Evolutionary conservation across 306 rosid species (phyloP).

Genomic region (Astragalus glycyphyllos): DNA sequence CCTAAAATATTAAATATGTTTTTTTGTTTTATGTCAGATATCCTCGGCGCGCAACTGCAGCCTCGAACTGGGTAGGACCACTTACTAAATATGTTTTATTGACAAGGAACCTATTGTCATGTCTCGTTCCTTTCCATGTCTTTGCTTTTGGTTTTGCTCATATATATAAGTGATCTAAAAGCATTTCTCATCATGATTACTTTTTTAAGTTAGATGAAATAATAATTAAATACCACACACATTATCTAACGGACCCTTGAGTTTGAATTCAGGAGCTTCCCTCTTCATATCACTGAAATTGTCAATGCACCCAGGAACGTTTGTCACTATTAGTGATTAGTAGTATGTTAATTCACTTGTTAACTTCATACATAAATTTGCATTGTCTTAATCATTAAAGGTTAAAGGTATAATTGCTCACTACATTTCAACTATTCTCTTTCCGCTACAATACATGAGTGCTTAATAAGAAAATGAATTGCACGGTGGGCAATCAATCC

Average conservation of each 20-base stretch:
- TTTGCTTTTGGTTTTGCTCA: conserved; percentile 31
- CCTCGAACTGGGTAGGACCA: no score
- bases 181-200: no score
- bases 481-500: conserved; percentile 30
- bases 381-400: conserved; percentile 3
- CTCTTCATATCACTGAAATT: no score
- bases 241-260: no score
- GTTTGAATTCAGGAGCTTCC: no score
- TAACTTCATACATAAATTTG: neutral
- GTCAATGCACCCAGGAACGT: no score
- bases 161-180: neutral
- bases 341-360: neutral
- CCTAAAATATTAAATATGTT: no score
- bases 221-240: no score
- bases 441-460: neutral
- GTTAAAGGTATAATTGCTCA: conserved; percentile 3
- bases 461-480: conserved; percentile 13
- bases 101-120: conserved; percentile 26
- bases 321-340: no score
- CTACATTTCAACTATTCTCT: neutral
- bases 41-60: no score
- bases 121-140: conserved; percentile 21
- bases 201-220: no score
- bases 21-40: no score
- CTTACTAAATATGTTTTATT: neutral